Percentiles rank a stretch among this genome's conserved stretches.
Evolutionary conservation across 108 stramenopile genomes (phyloP).

Genomic region (Cylindrotheca fusiformis): DNA sequence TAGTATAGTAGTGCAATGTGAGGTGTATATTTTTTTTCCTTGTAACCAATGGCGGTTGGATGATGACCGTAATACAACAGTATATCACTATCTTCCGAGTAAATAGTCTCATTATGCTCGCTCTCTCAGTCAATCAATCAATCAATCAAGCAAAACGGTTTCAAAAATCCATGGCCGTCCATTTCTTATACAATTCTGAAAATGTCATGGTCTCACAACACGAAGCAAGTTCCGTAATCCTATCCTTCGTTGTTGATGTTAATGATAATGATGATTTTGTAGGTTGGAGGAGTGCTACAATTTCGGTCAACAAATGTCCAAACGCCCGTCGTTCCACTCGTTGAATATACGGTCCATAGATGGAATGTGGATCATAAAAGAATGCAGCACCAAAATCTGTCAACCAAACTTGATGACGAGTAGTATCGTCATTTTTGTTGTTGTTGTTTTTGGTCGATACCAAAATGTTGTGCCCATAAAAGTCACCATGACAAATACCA

Average conservation of each 20-base stretch:
- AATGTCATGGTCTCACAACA: neutral
- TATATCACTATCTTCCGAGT: too few relatives aligned
- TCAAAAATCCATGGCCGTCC: too few relatives aligned
- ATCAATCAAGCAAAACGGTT: too few relatives aligned
- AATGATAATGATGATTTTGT: too few relatives aligned
- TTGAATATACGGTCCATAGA: conserved; percentile 40
- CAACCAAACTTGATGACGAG: conserved; percentile 19
- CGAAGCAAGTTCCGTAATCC: neutral
- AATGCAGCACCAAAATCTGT: conserved; percentile 74
- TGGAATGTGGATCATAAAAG: conserved; percentile 28
- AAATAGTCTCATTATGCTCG: too few relatives aligned
- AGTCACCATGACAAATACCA: conserved; percentile 69
- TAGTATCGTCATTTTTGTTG: conserved; percentile 24
- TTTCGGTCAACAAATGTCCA: conserved; percentile 40
- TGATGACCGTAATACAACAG: too few relatives aligned
- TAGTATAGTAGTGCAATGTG: too few relatives aligned
- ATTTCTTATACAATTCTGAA: neutral
- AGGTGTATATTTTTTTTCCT: too few relatives aligned
- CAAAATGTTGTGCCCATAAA: conserved; percentile 74
- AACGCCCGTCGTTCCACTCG: conserved; percentile 47
- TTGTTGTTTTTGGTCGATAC: conserved; percentile 13
- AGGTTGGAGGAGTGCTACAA: neutral
- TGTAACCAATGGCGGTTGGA: too few relatives aligned
- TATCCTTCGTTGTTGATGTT: neutral
- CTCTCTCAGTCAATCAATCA: too few relatives aligned